A percentile compares a stretch with the other conserved stretches of the same genome.
These are phyloP conservation scores for Cyclanthera cordifolia DNA, from an alignment of 306 rosid genomes.

Conservation along the genomic window DNA sequence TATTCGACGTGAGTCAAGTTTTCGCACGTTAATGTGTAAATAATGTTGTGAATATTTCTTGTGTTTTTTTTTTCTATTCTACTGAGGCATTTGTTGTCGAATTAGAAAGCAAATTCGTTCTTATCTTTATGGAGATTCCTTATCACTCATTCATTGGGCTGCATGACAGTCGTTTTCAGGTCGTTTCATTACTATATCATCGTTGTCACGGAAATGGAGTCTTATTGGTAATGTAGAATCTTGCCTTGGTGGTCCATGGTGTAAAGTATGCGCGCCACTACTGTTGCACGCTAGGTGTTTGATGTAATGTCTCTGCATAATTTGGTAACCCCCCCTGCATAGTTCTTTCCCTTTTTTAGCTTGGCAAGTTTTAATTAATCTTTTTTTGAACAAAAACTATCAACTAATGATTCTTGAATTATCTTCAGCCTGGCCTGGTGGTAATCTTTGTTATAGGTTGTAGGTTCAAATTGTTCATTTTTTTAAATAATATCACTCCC, in stretches of 20 bases:
- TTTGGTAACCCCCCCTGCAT: constrained; percentile 1
- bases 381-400: too few relatives aligned
- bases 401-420: neutral
- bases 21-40: neutral
- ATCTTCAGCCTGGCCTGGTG: neutral
- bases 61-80: too few relatives aligned
- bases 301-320: constrained; percentile 10
- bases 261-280: constrained; percentile 13
- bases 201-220: constrained; percentile 1
- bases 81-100: neutral
- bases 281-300: constrained; percentile 15
- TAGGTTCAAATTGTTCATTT: neutral
- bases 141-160: neutral
- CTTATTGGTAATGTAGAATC: constrained; percentile 2
- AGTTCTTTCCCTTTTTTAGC: neutral
- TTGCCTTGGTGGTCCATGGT: constrained; percentile 7
- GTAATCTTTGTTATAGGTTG: neutral
- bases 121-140: constrained; percentile 6
- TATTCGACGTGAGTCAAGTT: neutral
- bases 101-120: constrained; percentile 5
- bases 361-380: neutral
- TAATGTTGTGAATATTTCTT: neutral
- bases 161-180: constrained; percentile 12
- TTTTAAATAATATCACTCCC: neutral
- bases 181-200: constrained; percentile 8